phyloP scores from a whole-genome alignment of 2,329 filamentous ascomycete genomes.

The Phyllosticta paracitricarpa region DNA sequence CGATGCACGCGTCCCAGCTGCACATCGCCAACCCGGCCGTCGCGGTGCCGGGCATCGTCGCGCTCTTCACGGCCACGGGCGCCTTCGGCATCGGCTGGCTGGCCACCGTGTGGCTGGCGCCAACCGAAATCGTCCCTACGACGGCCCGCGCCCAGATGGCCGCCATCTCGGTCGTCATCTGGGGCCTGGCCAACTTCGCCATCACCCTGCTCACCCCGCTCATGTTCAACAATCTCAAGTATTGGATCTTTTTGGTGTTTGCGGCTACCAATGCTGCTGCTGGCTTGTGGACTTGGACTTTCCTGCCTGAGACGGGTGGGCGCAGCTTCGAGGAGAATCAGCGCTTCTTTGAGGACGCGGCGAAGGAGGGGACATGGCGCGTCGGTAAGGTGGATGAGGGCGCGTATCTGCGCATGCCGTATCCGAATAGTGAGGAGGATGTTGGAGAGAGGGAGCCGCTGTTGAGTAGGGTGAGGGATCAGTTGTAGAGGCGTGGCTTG shows the following conservation, averaged over 20 bases:
- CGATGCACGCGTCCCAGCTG: conserved; percentile 27
- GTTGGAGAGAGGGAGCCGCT: conserved; percentile 36
- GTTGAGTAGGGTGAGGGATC: conserved; percentile 34
- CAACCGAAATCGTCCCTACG: conserved; percentile 49
- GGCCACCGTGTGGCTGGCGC: conserved; percentile 47
- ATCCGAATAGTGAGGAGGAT: conserved; percentile 28
- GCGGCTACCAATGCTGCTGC: conserved; percentile 45
- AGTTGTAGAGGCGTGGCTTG: conserved; percentile 14
- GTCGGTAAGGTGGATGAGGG: conserved; percentile 45
- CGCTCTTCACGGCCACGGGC: conserved; percentile 48
- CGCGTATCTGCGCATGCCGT: conserved; percentile 38
- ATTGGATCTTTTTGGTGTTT: conserved; percentile 49
- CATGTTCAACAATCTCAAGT: conserved; percentile 50
- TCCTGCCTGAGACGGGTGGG: conserved; percentile 46
- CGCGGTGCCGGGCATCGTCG: conserved; percentile 42
- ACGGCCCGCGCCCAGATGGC: conserved; percentile 46
- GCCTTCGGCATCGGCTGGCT: conserved; percentile 54
- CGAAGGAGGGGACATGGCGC: conserved; percentile 42
- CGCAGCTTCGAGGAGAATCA: conserved; percentile 52
- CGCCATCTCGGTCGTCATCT: conserved; percentile 45
- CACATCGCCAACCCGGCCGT: conserved; percentile 32
- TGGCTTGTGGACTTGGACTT: conserved; percentile 44
- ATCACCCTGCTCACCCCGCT: conserved; percentile 49
- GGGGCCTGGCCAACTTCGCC: conserved; percentile 49
- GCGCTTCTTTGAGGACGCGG: conserved; percentile 46